phyloP scores from a whole-genome alignment of 2,329 filamentous ascomycete genomes.

The Sodiomyces alkalinus region DNA sequence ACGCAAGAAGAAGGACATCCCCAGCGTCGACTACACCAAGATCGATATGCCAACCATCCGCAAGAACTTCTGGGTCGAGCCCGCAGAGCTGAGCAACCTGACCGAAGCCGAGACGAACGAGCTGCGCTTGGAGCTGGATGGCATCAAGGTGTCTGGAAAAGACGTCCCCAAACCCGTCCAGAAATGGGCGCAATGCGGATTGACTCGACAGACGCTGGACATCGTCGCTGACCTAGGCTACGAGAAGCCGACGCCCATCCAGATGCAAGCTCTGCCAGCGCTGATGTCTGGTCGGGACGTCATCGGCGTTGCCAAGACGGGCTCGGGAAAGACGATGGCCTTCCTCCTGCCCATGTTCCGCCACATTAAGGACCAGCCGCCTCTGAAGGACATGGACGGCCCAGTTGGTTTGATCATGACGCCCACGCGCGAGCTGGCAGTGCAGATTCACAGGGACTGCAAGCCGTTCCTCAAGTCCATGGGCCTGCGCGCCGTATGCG shows the following conservation, averaged over 20 bases:
- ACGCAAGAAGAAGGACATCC: slow-evolving; percentile 94
- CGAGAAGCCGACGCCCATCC: slow-evolving; percentile 82
- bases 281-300: slow-evolving; percentile 95
- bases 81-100: slow-evolving; percentile 67
- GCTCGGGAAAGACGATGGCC: slow-evolving; percentile 92
- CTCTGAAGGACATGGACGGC: slow-evolving; percentile 70
- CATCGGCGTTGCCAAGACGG: slow-evolving; percentile 92
- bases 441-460: slow-evolving; percentile 87
- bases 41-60: slow-evolving; percentile 72
- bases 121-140: slow-evolving; percentile 75
- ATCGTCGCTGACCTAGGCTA: slow-evolving; percentile 71
- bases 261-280: slow-evolving; percentile 84
- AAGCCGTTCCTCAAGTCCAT: slow-evolving; percentile 86
- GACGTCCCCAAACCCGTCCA: slow-evolving; percentile 86
- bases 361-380: slow-evolving; percentile 86
- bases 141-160: slow-evolving; percentile 82
- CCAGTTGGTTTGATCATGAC: slow-evolving; percentile 83
- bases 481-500: slow-evolving; percentile 73
- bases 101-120: slow-evolving; percentile 72
- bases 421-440: slow-evolving; percentile 83
- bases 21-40: slow-evolving; percentile 72
- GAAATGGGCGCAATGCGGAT: slow-evolving; percentile 91
- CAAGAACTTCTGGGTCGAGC: slow-evolving; percentile 91
- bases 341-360: slow-evolving; percentile 95
- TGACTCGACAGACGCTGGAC: slow-evolving; percentile 75